Conservation (phyloP, 345 rosid genomes). For the Viola odorata region DNA sequence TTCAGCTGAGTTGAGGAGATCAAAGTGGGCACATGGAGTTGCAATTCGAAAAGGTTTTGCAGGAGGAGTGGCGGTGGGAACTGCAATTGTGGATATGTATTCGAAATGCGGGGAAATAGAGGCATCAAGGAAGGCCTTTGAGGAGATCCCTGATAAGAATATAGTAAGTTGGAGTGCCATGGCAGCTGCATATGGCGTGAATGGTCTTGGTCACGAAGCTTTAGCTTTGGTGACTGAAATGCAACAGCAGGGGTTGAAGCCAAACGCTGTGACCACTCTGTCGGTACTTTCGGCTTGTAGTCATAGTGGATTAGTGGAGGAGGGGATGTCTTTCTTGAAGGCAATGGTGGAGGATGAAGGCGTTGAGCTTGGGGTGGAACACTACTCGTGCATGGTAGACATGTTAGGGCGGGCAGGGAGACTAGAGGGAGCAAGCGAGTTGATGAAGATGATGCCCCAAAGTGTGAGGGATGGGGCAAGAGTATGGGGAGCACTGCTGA, state of each 20-base stretch:
- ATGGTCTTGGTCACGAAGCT: constrained; percentile 56
- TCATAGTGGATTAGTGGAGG: constrained; percentile 57
- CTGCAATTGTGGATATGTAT: constrained; percentile 63
- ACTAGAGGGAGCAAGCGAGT: constrained; percentile 38
- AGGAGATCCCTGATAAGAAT: constrained; percentile 39
- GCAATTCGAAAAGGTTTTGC: constrained; percentile 53
- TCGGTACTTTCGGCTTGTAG: constrained; percentile 66
- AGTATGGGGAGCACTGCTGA: constrained; percentile 63
- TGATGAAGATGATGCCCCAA: constrained; percentile 45
- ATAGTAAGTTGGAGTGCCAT: constrained; percentile 64
- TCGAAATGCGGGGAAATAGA: constrained; percentile 53
- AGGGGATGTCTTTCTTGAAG: constrained; percentile 53
- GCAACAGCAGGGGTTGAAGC: constrained; percentile 42
- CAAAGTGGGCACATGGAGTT: constrained; percentile 68
- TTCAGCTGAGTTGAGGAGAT: constrained; percentile 45
- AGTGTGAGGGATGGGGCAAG: constrained; percentile 37
- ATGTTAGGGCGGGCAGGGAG: constrained; percentile 69
- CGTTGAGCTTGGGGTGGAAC: constrained; percentile 39
- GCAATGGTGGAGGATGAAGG: constrained; percentile 43
- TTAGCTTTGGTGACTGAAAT: constrained; percentile 42
- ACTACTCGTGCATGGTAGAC: constrained; percentile 63
- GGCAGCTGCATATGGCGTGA: constrained; percentile 62
- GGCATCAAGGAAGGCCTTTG: constrained; percentile 47
- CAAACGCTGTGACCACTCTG: constrained; percentile 51
- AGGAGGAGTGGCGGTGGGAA: constrained; percentile 44